Base-by-base conservation (phyloP, 345 rosid species). In the Arabis hirsuta region DNA sequence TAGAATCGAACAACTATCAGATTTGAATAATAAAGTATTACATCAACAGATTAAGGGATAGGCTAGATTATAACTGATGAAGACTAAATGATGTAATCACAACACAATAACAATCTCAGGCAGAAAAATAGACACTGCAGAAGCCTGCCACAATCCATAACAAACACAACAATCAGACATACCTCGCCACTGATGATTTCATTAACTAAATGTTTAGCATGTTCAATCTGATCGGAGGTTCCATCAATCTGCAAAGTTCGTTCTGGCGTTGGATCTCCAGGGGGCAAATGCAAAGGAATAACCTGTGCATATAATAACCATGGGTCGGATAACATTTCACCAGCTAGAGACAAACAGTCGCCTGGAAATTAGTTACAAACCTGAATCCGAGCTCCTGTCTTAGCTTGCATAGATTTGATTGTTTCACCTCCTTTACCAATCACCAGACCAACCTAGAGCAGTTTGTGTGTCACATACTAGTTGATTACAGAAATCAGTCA, bases 371-470 rank as follows among this genome's bases (percentile, higher is more conserved):
- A n/a, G 24, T 24, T 13, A 52, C 71, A 72, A 62, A 96, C 99
- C 99, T 96, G 99, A 73, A 96, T 85, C n/a, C 98, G 90, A 76
- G 99, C 99, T 60, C 96, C 96, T 71, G 89, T 81, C 60, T 86
- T 83, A 31, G 89, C 88, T 87, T 96, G 99, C 96, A 96, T 90
- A 74, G 82, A 88, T 89, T 96, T 96, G 65, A 96, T 96, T 22
- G 97, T 86, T 53, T 96, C 99, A 13, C 99, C 99, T 60, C 99
- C 98, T 89, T 96, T 96, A 64, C 99, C 99, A 81, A 96, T 96
- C 27, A 96, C 98, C 78, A 96, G 73, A 74, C 99, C 99, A 82
- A 96, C 99, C 99, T 96, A 87, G 73, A 81, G 55, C 71, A 68
- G 9, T 57, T 56, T 54, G 3, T 67, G 36, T n/a, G 59, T 84